Conservation (phyloP, 1,284 basidiomycete genomes). For the Sporisorium scitamineum region DNA sequence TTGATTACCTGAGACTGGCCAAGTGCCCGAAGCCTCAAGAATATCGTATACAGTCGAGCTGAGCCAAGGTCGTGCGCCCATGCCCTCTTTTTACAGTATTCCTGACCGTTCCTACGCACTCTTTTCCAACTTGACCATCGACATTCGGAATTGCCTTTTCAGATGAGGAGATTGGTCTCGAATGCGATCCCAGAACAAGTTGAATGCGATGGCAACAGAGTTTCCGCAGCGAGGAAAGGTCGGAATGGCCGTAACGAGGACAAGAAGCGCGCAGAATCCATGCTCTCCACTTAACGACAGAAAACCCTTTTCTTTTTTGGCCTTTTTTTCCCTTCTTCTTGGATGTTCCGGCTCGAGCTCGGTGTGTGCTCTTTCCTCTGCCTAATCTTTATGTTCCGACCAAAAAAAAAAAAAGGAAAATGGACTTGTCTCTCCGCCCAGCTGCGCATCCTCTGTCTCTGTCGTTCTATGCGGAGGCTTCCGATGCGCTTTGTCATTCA, state of each 20-base stretch:
- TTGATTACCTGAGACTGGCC: not conserved
- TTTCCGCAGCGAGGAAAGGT: not conserved
- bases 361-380: not conserved
- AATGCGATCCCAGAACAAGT: not conserved
- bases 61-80: slow-evolving; percentile 17
- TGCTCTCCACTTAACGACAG: not conserved
- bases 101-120: too few species aligned
- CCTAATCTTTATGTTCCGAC: not conserved
- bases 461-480: slow-evolving; percentile 16
- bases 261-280: slow-evolving; percentile 1
- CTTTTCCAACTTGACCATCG: slow-evolving; percentile 6
- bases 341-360: not conserved
- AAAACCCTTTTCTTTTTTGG: not conserved
- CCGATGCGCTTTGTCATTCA: slow-evolving; percentile 6
- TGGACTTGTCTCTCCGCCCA: slow-evolving; percentile 1
- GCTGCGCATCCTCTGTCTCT: not conserved
- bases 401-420: not conserved
- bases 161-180: not conserved
- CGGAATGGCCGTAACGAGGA: slow-evolving; percentile 2
- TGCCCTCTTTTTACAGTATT: not conserved
- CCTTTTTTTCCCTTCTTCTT: not conserved
- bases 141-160: not conserved
- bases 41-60: not conserved
- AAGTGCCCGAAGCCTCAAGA: slow-evolving; percentile 10
- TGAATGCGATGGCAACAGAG: not conserved